Evolutionary conservation across 2,329 filamentous ascomycete genomes (phyloP).

Genomic region (Colletotrichum sojae): DNA sequence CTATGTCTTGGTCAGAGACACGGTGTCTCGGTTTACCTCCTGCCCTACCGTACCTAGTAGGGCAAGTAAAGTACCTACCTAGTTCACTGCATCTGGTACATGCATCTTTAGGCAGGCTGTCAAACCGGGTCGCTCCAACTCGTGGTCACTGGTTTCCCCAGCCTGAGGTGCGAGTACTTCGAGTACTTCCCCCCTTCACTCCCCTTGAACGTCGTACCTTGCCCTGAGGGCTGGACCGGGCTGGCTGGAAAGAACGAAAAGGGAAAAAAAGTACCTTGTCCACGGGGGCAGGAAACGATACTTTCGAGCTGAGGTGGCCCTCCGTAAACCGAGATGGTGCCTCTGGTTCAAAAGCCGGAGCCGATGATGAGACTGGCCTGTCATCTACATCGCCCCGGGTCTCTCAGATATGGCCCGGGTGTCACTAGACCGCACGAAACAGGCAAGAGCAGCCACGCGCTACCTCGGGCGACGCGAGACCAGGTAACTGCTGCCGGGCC

Average conservation of each 20-base stretch:
- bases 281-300: not conserved
- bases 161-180: not conserved
- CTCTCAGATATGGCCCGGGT: slow-evolving; percentile 11
- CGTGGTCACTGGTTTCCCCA: not conserved
- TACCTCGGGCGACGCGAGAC: not conserved
- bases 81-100: not conserved
- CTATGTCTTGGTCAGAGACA: not conserved
- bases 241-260: slow-evolving; percentile 11
- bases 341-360: slow-evolving; percentile 10
- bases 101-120: slow-evolving; percentile 17
- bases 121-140: not conserved
- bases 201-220: not conserved
- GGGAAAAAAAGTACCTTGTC: no score
- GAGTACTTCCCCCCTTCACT: not conserved
- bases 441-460: slow-evolving; percentile 17
- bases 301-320: slow-evolving; percentile 7
- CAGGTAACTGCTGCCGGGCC: slow-evolving; percentile 8
- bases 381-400: not conserved
- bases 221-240: slow-evolving; percentile 16
- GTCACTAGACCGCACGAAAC: not conserved
- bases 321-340: slow-evolving; percentile 13
- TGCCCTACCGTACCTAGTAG: no score
- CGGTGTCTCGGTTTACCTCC: not conserved
- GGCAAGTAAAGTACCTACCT: no score
- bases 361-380: slow-evolving; percentile 27